Evolutionary conservation across 2,329 filamentous ascomycete species (phyloP).

Genomic region (Diaporthe batatas): DNA sequence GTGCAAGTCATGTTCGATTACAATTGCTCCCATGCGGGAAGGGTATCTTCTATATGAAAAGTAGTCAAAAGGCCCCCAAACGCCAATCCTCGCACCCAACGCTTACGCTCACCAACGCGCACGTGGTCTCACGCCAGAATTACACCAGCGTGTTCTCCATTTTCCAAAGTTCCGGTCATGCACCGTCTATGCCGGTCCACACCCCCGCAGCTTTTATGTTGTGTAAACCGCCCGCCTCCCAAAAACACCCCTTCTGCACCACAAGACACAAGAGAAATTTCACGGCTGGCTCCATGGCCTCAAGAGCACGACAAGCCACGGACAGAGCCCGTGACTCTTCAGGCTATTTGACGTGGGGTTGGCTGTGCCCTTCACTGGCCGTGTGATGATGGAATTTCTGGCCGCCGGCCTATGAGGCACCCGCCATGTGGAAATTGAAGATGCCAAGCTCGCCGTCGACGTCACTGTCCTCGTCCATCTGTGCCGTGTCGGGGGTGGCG

Average conservation of each 20-base stretch:
- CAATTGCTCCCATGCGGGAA: slow-evolving; percentile 38
- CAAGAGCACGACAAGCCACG: background rate
- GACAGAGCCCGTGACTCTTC: background rate
- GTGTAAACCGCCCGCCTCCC: background rate
- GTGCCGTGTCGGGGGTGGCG: slow-evolving; percentile 34
- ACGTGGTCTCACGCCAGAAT: background rate
- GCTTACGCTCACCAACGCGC: background rate
- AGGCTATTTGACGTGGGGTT: too few species aligned
- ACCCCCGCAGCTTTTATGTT: background rate
- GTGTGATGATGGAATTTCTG: too few species aligned
- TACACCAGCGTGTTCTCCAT: background rate
- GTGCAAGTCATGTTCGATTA: slow-evolving; percentile 2
- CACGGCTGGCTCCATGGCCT: background rate
- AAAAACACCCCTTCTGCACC: background rate
- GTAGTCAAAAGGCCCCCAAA: background rate
- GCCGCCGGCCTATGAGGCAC: background rate
- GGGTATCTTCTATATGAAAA: slow-evolving; percentile 40
- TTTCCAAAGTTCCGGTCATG: background rate
- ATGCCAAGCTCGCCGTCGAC: slow-evolving; percentile 10
- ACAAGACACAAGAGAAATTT: background rate
- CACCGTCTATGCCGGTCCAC: background rate
- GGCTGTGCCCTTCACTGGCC: background rate
- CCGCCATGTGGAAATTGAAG: background rate
- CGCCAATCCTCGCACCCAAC: background rate
- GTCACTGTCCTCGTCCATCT: slow-evolving; percentile 28